phyloP scores from a whole-genome alignment of 768 basidiomycete genomes.

The Lentinula sp. region DNA sequence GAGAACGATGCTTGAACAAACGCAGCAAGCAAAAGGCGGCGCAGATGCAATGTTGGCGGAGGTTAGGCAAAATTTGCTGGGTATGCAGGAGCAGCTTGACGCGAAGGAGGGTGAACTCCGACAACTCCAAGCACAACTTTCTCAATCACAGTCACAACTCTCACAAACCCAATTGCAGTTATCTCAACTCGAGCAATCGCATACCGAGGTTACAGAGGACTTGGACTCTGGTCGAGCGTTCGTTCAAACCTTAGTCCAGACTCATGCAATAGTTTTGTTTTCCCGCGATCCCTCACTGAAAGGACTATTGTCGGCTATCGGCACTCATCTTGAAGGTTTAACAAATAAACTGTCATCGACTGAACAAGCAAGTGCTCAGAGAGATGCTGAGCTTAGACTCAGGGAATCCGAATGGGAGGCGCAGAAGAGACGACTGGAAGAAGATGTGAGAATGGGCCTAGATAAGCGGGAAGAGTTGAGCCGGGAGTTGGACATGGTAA shows the following conservation, averaged over 20 bases:
- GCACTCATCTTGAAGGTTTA: slow-evolving; percentile 45
- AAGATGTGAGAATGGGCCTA: slow-evolving; percentile 37
- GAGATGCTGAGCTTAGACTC: background rate
- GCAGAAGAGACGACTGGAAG: slow-evolving; percentile 39
- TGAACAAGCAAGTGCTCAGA: slow-evolving; percentile 19
- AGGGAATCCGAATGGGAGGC: slow-evolving; percentile 42
- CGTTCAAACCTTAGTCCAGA: slow-evolving; percentile 46
- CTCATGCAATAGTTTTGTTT: slow-evolving; percentile 50
- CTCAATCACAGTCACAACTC: slow-evolving; percentile 35
- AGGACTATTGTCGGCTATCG: slow-evolving; percentile 42
- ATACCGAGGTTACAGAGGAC: slow-evolving; percentile 40
- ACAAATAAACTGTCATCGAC: slow-evolving; percentile 37
- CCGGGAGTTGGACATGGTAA: slow-evolving; percentile 48
- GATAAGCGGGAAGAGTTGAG: slow-evolving; percentile 42
- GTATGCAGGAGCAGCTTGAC: slow-evolving; percentile 26
- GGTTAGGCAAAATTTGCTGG: slow-evolving; percentile 21
- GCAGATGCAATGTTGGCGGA: slow-evolving; percentile 33
- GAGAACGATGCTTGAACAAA: slow-evolving; percentile 32
- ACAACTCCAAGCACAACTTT: slow-evolving; percentile 29
- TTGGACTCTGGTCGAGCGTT: slow-evolving; percentile 43
- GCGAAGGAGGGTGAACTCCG: slow-evolving; percentile 33
- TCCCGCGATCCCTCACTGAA: slow-evolving; percentile 45
- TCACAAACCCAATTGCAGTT: slow-evolving; percentile 46
- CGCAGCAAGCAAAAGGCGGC: slow-evolving; percentile 31
- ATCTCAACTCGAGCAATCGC: slow-evolving; percentile 44